Conservation (phyloP, 2,329 filamentous ascomycete species). For the Talaromyces sp. region DNA sequence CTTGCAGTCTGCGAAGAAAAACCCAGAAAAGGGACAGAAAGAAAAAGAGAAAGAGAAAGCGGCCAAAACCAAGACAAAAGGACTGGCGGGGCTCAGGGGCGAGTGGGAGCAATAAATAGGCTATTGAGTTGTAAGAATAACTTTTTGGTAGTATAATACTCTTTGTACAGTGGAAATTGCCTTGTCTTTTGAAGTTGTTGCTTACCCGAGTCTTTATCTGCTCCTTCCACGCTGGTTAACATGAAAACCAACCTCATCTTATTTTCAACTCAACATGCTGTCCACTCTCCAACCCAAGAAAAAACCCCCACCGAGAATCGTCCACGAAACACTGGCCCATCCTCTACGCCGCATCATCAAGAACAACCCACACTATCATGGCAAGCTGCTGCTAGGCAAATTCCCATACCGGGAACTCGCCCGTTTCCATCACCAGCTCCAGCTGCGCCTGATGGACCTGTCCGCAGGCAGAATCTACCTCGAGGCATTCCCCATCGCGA, state of each 20-base stretch:
- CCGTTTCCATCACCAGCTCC: neutral
- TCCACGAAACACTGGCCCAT: neutral
- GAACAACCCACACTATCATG: neutral
- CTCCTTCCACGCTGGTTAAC: neutral
- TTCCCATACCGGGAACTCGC: neutral
- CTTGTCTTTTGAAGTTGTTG: neutral
- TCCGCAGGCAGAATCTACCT: neutral
- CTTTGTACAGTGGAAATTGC: neutral
- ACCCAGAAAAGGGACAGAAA: conserved; percentile 5
- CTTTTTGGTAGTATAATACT: neutral
- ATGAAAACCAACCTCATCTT: neutral
- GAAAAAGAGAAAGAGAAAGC: conserved; percentile 3
- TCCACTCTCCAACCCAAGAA: neutral
- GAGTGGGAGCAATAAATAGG: conserved; percentile 23
- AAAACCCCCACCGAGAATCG: neutral
- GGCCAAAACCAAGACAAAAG: conserved; percentile 18
- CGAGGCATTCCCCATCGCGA: neutral
- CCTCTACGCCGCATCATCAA: neutral
- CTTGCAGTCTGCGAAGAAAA: conserved; percentile 17
- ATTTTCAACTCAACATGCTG: neutral
- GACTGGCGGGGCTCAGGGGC: conserved; percentile 28
- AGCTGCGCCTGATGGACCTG: neutral
- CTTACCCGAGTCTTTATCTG: neutral
- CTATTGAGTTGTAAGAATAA: neutral
- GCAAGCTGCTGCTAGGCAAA: neutral